Base-by-base conservation (phyloP, 2,329 filamentous ascomycete genomes). In the Aspergillus fischeri region DNA sequence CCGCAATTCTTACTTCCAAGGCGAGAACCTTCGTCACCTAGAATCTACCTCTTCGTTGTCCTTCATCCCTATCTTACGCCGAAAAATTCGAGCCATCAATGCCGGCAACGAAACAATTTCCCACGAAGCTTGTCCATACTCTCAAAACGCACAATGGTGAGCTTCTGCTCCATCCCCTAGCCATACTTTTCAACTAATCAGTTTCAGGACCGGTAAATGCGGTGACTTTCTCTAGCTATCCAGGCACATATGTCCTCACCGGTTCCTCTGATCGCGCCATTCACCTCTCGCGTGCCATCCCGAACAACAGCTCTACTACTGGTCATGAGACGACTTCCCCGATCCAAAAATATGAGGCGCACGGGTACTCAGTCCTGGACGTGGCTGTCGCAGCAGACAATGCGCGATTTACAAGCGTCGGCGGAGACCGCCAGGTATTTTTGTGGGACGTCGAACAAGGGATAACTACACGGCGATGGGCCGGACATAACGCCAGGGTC, bases 391-490 rank as follows among this genome's bases (percentile, higher is more conserved):
- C 79, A 20, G 70, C 78, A 25, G 88, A 91, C 77, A 99, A 99
- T 75, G 84, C 91, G 63, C 86, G 86, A 47, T 97, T 99, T 73
- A 88, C 87, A 9, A 92, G 88, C n/a, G 84, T 86, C 1, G 94
- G 94, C 64, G 94, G 94, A 58, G 94, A 99, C 77, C 90, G 93
- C 65, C 82, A 84, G 60, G 91, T 96, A 0, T 97, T 97, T 70
- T 81, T 97, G 4, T 97, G 94, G 94, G 94, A 99, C 74, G 94
- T 97, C 0, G 81, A 88, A 49, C 89, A 87, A 2, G 91, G 89
- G 20, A 81, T 84, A 65, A 96, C 93, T 3, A 78, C 89, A 27
- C 83, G 90, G 24, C 83, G 94, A 28, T 94, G 93, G 74, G 70
- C 73, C 63, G 89, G 88, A 0, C 90, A 94, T 74, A 81, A 80